Base-by-base conservation (phyloP, 2,329 filamentous ascomycete species). In the Epichloe gansuensis region DNA sequence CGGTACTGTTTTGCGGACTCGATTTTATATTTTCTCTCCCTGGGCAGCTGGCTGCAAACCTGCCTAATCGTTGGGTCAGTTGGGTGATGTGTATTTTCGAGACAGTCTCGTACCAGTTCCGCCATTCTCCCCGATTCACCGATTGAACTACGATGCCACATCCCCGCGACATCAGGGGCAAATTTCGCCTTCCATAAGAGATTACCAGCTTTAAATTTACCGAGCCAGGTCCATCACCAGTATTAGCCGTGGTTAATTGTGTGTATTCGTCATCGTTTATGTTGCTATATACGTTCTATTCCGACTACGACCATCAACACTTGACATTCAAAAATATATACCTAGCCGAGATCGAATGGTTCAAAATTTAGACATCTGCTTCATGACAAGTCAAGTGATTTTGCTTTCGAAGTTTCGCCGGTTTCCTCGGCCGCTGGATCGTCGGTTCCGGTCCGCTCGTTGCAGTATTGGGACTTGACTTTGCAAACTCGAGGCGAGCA, bases 1-100 rank as follows among this genome's bases (percentile, higher is more conserved):
- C 75, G 52, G 69, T 69, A 78, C 25, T 84, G 84, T 65, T 87
- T 77, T 48, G 88, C 70, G 46, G 82, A 77, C 46, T 82, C 61
- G 56, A 89, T 71, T 43, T 78, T 62, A 65, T 77, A 87, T 6
- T 67, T 62, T 65, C 88, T 85, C 0, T 74, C 69, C 34, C 83
- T 31, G 31, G 31, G 31, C 31, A 31, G 31, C 7, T 31, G 31
- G 31, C 31, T 31, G 31, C 31, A 31, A 31, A 31, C 9, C 9
- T 31, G 31, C 31, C 31, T 31, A 31, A 8, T 4, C 8, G 31
- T 39, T 15, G 21, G 21, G 34, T 21, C 23, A 44, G 43, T 46
- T 46, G 25, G 39, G 23, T 50, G 25, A 23, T 44, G 42, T 44
- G 42, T 21, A 23, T 44, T 44, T 4, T 21, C 21, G 12, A 44